Base-by-base conservation (phyloP, 371 early-diverging fungal species). In the Mucor velutinosus region DNA sequence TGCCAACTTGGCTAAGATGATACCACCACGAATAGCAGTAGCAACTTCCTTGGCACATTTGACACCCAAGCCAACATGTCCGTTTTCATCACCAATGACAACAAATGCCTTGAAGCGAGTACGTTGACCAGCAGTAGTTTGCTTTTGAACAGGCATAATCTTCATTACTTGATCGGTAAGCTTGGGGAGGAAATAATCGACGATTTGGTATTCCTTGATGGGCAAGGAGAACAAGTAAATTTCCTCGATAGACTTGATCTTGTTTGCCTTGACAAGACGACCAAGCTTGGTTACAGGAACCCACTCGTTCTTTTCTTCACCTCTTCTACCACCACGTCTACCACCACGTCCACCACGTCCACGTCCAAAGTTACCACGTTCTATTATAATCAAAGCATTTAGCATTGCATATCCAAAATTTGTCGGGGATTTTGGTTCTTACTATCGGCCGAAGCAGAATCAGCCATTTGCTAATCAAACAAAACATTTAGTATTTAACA, bases 81-180 rank as follows among this genome's bases (percentile, higher is more conserved):
- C 98, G 79, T 96, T 88, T 65, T 85, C 87, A 89, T 99, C 99
- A 85, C 99, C 99, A 78, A 99, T 94, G 87, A 95, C 94, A 64
- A 98, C 99, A 77, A 97, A 97, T 71, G 97, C 99, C 93, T 99
- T 99, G 92, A 99, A 99, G 73, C 98, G 94, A 76, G 99, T 99
- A 77, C 98, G 95, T 88, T 99, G 99, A 89, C 99, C 99, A 72
- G 99, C 99, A 82, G 95, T 94, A 76, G 99, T 99, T 88, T 99
- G 99, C 93, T 99, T 99, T 89, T 99, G 99, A 77, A 99, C 99
- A 67, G 98, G 97, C 90, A 97, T 98, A 79, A 99, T 96, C 90
- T 97, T 96, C 93, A 99, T 97, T 74, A 99, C 97, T 85, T 99
- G 97, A 80, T 99, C 99, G 93, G 96, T 97, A 72, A 99, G 91